These are phyloP conservation scores for Fusarium irregulare DNA, from an alignment of 2,329 filamentous ascomycete genomes.

Conservation along the genomic window DNA sequence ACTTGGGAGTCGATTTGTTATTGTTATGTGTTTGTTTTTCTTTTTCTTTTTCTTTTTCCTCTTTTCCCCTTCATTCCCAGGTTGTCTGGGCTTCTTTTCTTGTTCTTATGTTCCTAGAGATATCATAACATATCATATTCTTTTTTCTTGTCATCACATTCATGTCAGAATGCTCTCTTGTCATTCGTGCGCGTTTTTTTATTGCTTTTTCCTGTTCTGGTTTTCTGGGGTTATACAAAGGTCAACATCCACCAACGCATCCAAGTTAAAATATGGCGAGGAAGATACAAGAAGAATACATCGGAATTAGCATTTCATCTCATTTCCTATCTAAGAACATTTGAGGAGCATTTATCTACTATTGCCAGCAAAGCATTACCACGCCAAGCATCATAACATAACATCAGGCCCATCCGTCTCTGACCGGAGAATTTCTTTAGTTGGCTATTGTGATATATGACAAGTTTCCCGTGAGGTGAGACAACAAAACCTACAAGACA, in stretches of 20 bases:
- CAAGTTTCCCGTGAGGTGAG: background rate
- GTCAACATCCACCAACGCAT: constrained; percentile 30
- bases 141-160: background rate
- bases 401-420: background rate
- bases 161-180: background rate
- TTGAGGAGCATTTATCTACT: background rate
- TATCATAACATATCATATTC: constrained; percentile 18
- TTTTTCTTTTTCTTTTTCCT: background rate
- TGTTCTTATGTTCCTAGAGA: background rate
- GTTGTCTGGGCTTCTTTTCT: background rate
- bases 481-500: background rate
- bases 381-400: background rate
- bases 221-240: constrained; percentile 13
- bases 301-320: constrained; percentile 6
- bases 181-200: constrained; percentile 3
- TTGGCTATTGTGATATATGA: constrained; percentile 25
- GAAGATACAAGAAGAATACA: background rate
- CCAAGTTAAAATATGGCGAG: constrained; percentile 8
- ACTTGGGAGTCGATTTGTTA: constrained; percentile 19
- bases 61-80: background rate
- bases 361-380: background rate
- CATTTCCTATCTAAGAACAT: background rate
- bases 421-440: constrained; percentile 4
- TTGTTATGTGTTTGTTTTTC: background rate
- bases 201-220: constrained; percentile 9